Base-by-base conservation (phyloP, 2,329 filamentous ascomycete genomes). In the Clarireedia paspali region DNA sequence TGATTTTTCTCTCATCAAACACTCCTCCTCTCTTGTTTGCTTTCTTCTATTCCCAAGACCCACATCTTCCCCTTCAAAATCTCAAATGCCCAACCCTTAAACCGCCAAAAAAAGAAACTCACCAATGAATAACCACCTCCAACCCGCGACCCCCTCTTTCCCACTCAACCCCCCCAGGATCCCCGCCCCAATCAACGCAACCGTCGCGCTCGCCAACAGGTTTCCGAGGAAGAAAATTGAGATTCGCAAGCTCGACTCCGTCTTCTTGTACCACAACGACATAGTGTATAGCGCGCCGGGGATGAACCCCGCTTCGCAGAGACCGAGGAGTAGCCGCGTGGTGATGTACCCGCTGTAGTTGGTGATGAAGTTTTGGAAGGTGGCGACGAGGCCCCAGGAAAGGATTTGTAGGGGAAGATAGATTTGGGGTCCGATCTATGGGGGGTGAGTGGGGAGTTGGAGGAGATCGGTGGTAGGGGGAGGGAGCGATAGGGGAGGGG, bases 151-250 rank as follows among this genome's bases (percentile, higher is more conserved):
- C 1, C 76, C 76, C 47, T 72, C 72, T 2, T 66, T 68, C 4
- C 74, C 73, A 34, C 78, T 71, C 10, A 81, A 67, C 7, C 10
- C 74, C 48, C 10, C 74, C 48, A 78, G 78, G 0, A 77, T 77
- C 12, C 77, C 77, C 0, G 73, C 79, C 2, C 80, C 70, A 5
- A 82, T 75, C 0, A 78, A 77, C 1, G 78, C 79, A 6, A n/a
- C 23, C 23, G n/a, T 27, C n/a, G 23, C 20, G 15, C 10, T 26
- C 4, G 23, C 27, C 45, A 47, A 15, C 6, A 27, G 0, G 77
- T 79, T 61, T 79, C 80, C 65, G 79, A 83, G n/a, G 82, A 71
- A 30, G 75, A 76, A 59, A 82, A 81, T 1, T 79, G 73, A 62
- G 80, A 82, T 9, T 55, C 55, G 53, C 12, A 14, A 23, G 20